Percentiles rank a stretch among this genome's conserved stretches.
phyloP scores from a whole-genome alignment of 2,329 filamentous ascomycete species.

The Alternaria viburni region DNA sequence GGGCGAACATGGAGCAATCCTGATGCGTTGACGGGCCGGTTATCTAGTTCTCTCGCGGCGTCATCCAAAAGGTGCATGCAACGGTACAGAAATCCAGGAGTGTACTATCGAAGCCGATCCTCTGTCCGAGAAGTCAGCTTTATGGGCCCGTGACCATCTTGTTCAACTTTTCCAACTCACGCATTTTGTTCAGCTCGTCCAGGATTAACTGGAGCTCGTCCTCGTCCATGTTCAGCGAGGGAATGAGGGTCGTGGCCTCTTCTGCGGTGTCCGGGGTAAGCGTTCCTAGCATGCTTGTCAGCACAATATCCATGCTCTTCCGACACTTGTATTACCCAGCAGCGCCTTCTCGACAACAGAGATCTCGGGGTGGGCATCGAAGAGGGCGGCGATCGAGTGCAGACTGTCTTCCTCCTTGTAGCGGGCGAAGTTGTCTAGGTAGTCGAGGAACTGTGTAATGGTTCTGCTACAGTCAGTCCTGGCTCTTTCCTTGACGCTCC shows the following conservation, averaged over 20 bases:
- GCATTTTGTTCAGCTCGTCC: constrained; percentile 86
- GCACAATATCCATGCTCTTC: not conserved
- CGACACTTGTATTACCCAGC: constrained; percentile 64
- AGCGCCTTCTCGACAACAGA: constrained; percentile 94
- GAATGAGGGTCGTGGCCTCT: constrained; percentile 95
- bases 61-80: not conserved
- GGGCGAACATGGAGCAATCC: not conserved
- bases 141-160: not conserved
- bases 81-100: not conserved
- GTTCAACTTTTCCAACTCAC: constrained; percentile 41
- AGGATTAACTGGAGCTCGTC: constrained; percentile 86
- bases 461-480: constrained; percentile 59
- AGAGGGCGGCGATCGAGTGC: constrained; percentile 87
- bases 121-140: constrained; percentile 32
- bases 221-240: constrained; percentile 89
- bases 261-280: constrained; percentile 91
- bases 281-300: constrained; percentile 66
- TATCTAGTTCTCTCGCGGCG: not conserved
- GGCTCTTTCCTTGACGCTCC: constrained; percentile 2
- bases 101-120: constrained; percentile 34
- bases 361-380: constrained; percentile 79
- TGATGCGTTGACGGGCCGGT: not conserved
- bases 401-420: constrained; percentile 96
- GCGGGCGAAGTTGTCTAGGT: constrained; percentile 91
- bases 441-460: constrained; percentile 85